Percentiles rank a stretch among this genome's conserved stretches.
phyloP scores from a whole-genome alignment of 108 stramenopile species.

The Cylindrotheca fusiformis region DNA sequence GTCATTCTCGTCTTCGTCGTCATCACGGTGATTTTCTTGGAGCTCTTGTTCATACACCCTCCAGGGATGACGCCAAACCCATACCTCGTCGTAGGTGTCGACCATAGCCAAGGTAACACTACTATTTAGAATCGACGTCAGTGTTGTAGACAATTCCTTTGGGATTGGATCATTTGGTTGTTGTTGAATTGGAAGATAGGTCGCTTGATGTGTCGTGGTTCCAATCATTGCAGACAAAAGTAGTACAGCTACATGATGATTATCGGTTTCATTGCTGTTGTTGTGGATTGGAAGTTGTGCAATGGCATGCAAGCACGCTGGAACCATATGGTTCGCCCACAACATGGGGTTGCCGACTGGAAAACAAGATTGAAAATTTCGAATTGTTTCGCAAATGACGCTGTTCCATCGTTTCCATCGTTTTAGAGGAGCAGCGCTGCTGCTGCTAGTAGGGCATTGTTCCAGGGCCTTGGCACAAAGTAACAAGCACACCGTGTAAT shows the following conservation, averaged over 20 bases:
- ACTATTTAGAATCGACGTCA: background rate
- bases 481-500: constrained; percentile 28
- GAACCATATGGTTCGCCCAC: constrained; percentile 23
- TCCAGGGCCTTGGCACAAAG: constrained; percentile 18
- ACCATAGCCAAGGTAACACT: background rate
- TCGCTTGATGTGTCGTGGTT: constrained; percentile 11
- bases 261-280: no score
- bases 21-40: background rate
- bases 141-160: background rate
- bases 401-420: constrained; percentile 46
- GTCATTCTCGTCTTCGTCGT: background rate
- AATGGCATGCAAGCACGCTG: constrained; percentile 20
- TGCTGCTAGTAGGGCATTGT: constrained; percentile 20
- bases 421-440: no score
- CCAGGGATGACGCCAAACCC: constrained; percentile 16
- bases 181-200: background rate
- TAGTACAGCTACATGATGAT: constrained; percentile 8
- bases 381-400: constrained; percentile 31
- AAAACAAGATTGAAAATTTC: constrained; percentile 28
- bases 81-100: background rate
- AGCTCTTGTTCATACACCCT: background rate
- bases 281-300: constrained; percentile 22
- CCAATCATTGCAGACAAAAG: constrained; percentile 30
- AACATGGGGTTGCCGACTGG: constrained; percentile 1
- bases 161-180: background rate